Evolutionary conservation across 164 flowering plant genomes (phyloP).

Genomic region (Platanus orientalis): DNA sequence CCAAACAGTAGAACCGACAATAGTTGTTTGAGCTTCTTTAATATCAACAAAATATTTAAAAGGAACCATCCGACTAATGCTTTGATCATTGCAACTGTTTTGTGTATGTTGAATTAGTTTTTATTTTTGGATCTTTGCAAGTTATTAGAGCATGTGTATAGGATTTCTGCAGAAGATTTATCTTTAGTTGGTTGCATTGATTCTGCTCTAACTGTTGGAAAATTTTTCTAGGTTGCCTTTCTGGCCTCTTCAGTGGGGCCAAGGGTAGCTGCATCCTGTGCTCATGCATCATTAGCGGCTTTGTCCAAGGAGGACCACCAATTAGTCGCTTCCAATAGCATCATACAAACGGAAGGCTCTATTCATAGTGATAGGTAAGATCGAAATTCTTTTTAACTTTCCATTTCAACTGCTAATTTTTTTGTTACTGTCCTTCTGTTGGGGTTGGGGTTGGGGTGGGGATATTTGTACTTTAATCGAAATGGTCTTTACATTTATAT

Average conservation of each 20-base stretch:
- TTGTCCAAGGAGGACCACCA: constrained; percentile 51
- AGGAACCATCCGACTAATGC: too few species aligned
- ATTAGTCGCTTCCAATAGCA: constrained; percentile 23
- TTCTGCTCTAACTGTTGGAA: constrained; percentile 6
- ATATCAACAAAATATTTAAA: too few species aligned
- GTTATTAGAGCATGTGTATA: too few species aligned
- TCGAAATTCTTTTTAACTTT: neutral
- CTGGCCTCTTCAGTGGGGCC: constrained; percentile 93
- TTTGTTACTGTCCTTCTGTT: too few species aligned
- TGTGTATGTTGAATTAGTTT: too few species aligned
- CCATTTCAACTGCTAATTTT: neutral
- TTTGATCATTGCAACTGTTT: too few species aligned
- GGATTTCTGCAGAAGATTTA: constrained; percentile 1
- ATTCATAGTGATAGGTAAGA: constrained; percentile 51
- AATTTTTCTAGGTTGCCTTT: constrained; percentile 75
- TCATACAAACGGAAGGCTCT: constrained; percentile 37
- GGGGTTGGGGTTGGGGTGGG: too few species aligned
- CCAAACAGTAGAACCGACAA: too few species aligned
- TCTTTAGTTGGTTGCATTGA: neutral
- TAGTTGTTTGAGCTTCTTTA: too few species aligned
- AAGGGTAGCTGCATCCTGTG: constrained; percentile 98
- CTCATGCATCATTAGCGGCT: constrained; percentile 83
- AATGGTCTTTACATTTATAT: too few species aligned
- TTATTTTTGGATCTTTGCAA: too few species aligned
- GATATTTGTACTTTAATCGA: too few species aligned